phyloP scores from a whole-genome alignment of 2,329 filamentous ascomycete genomes.

The Pseudopithomyces maydicus region DNA sequence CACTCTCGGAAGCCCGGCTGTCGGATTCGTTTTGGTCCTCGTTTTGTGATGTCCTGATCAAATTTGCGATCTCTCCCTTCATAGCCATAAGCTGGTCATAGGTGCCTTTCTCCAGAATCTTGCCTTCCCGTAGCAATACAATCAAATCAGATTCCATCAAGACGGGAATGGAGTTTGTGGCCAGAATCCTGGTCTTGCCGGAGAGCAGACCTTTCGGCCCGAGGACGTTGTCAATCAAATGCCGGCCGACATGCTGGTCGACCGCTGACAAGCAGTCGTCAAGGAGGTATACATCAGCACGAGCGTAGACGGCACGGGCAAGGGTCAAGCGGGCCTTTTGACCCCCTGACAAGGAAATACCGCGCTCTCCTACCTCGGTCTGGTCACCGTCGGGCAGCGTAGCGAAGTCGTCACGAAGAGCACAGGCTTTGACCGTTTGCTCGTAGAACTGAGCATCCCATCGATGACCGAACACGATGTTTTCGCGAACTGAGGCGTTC shows the following conservation, averaged over 20 bases:
- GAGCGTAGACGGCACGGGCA: slow-evolving; percentile 91
- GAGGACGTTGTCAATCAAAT: slow-evolving; percentile 93
- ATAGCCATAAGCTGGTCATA: slow-evolving; percentile 91
- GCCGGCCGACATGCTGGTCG: slow-evolving; percentile 95
- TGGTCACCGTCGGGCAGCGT: slow-evolving; percentile 94
- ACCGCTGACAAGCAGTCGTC: slow-evolving; percentile 96
- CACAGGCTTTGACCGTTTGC: slow-evolving; percentile 88
- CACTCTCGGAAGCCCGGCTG: slow-evolving; percentile 55
- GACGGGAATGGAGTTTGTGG: slow-evolving; percentile 93
- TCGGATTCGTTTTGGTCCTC: slow-evolving; percentile 53
- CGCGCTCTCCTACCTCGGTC: slow-evolving; percentile 94
- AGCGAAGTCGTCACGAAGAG: slow-evolving; percentile 85
- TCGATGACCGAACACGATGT: slow-evolving; percentile 93
- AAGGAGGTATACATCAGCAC: slow-evolving; percentile 93
- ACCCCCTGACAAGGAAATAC: slow-evolving; percentile 93
- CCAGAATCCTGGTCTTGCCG: slow-evolving; percentile 87
- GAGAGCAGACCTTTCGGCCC: slow-evolving; percentile 81
- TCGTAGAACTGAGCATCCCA: slow-evolving; percentile 96
- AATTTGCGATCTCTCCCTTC: slow-evolving; percentile 85
- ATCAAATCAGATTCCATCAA: slow-evolving; percentile 89
- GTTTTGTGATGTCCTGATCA: slow-evolving; percentile 76
- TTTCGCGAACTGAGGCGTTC: slow-evolving; percentile 96
- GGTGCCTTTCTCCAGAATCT: slow-evolving; percentile 84
- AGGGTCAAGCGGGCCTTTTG: slow-evolving; percentile 94
- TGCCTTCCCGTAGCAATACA: slow-evolving; percentile 79